Evolutionary conservation across 148 eudicot species (phyloP), one percentile per base, ranked within the genome.

Genomic region (Diospyros kaki): DNA sequence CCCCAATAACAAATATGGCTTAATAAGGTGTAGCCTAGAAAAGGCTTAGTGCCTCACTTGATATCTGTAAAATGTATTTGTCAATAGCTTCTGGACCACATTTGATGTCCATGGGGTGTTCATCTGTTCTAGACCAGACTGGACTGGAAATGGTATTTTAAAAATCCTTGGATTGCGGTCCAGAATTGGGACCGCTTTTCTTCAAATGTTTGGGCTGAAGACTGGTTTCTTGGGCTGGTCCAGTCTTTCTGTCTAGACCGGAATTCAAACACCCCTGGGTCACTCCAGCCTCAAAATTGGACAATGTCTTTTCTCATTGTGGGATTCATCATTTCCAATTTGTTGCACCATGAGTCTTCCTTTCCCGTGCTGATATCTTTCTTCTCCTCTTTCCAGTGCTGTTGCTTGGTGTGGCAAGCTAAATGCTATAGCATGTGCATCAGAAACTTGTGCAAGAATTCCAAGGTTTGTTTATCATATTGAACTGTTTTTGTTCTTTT

Each of bases 351-450:
- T 28, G 28, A 28, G 28, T 28, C n/a, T n/a, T n/a, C 28, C 28
- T 28, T 77, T 66, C 11, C 9, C 39, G 54, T 76, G 44, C 41
- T 58, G 54, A 5, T 53, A 58, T 58, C 44, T 38, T 15, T 74
- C 58, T 59, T 46, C 7, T 60, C 51, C 51, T 75, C 69, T 69
- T 69, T 7, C 14, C 84, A 95, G 98, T 82, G 96, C 96, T 78
- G 97, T 95, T 86, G 92, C 98, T 66, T 95, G 98, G 98, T 95
- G 98, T 61, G 98, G 98, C 61, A 95, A 92, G 92, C 87, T 95
- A 74, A 95, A 95, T 73, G 90, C 97, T 64, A 86, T 95, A 77
- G 98, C 98, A 17, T 95, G 97, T 86, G 97, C 98, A 68, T 87
- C 98, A 64, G 98, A 95, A 86, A 95, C 97, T 42, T 95, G 98